phyloP scores from a whole-genome alignment of 305 asterid species.

The Solanum hybrid region DNA sequence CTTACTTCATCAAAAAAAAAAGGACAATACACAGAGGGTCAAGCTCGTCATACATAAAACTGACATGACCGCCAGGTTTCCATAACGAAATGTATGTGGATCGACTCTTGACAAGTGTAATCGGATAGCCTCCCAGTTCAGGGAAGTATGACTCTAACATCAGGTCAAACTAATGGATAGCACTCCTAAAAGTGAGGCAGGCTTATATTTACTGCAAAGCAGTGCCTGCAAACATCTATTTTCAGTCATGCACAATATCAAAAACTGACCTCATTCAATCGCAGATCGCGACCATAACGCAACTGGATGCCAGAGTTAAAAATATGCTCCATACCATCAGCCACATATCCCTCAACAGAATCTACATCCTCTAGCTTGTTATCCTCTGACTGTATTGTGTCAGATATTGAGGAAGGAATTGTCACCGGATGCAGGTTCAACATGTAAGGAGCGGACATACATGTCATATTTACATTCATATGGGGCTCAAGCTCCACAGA shows the following conservation, averaged over 20 bases:
- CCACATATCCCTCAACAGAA: conserved; percentile 58
- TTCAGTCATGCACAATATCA: background rate
- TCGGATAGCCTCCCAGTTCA: background rate
- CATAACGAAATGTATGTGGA: background rate
- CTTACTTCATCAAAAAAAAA: background rate
- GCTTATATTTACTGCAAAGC: background rate
- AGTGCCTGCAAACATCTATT: background rate
- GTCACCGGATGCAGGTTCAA: conserved; percentile 81
- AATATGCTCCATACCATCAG: conserved; percentile 96
- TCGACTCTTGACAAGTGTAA: background rate
- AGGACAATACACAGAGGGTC: background rate
- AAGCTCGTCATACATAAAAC: background rate
- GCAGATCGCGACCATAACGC: conserved; percentile 90
- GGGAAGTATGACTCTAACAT: background rate
- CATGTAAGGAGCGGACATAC: conserved; percentile 84
- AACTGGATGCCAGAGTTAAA: conserved; percentile 82
- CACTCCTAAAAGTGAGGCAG: background rate
- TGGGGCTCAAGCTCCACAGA: conserved; percentile 42
- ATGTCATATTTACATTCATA: conserved; percentile 48
- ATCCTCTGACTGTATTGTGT: conserved; percentile 57
- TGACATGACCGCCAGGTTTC: background rate
- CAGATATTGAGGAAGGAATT: conserved; percentile 78
- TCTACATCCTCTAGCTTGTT: conserved; percentile 64
- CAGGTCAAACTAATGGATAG: background rate
- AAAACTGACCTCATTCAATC: conserved; percentile 77